Base-by-base conservation (phyloP, 805 yeast species). In the Pichia phayaonensis region DNA sequence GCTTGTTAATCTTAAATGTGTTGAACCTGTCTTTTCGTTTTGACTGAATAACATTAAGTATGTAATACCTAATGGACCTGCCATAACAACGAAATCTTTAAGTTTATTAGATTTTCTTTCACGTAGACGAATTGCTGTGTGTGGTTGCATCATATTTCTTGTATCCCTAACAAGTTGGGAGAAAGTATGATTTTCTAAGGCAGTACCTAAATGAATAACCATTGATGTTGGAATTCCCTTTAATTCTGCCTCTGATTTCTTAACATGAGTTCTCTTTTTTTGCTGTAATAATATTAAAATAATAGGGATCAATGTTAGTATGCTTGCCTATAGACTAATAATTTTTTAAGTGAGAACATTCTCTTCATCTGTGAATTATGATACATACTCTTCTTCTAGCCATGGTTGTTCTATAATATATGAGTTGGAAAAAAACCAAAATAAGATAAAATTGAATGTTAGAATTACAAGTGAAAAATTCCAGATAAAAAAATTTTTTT, bases 1-100 rank as follows among this genome's bases (percentile, higher is more conserved):
- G 61, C 87, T 80, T 1, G 92, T 90, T 43, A 94, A 68, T 61
- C 97, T 79, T 55, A 94, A 72, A 46, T 92, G 84, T 5, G 94
- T 83, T 50, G 81, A 83, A 8, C 97, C 97, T 1, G 84, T 71
- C 41, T 75, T 76, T 58, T 81, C 84, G 39, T 86, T 78, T 64
- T 90, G 96, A 54, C 89, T 84, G 72, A 94, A 90, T 21, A 92
- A 73, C 69, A 94, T 80, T 62, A 94, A 69, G 68, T 92, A 96
- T 8, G 92, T 77, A 22, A 94, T 96, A 26, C 96, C 96, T 42
- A 94, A 73, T 15, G 98, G 98, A 7, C 98, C 98, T 39, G 97
- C 87, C 97, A 94, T 90, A n/a, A 89, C 96, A n/a, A 90, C 79
- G 60, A 86, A 94, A 69, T 92, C 99, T 66, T 86, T 88, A 57